Evolutionary conservation across 768 basidiomycete species (phyloP).

Genomic region (Russula griseocarnosa): DNA sequence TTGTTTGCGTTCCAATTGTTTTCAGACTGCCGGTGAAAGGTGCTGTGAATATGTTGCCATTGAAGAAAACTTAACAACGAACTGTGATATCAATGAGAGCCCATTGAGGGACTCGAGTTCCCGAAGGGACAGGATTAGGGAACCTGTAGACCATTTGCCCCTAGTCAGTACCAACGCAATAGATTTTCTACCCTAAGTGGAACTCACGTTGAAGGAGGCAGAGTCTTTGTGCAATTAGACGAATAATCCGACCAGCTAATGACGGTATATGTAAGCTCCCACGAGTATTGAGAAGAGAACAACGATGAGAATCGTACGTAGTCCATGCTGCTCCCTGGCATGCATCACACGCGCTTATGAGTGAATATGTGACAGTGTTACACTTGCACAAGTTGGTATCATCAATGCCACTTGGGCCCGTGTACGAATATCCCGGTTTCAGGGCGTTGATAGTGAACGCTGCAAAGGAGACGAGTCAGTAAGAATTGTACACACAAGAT

Average conservation of each 20-base stretch:
- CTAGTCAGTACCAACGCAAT: neutral
- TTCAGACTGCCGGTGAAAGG: neutral
- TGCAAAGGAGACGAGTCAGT: neutral
- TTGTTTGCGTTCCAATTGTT: neutral
- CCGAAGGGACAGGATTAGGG: constrained; percentile 9
- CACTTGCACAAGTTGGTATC: constrained; percentile 18
- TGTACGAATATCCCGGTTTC: neutral
- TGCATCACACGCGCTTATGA: constrained; percentile 22
- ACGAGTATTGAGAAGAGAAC: too few relatives aligned
- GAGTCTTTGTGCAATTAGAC: neutral
- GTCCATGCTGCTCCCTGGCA: constrained; percentile 1
- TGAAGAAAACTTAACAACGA: neutral
- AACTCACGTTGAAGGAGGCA: constrained; percentile 13
- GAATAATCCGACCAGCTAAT: constrained; percentile 8
- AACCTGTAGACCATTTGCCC: neutral
- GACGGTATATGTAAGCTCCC: neutral
- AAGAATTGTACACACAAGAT: neutral
- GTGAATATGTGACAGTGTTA: constrained; percentile 12
- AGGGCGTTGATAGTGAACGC: constrained; percentile 12
- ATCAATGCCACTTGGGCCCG: neutral
- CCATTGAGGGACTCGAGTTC: constrained; percentile 14
- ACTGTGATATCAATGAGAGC: constrained; percentile 13
- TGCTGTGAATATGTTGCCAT: neutral
- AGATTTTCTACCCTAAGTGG: too few relatives aligned
- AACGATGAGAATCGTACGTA: neutral